phyloP scores from a whole-genome alignment of 169 alveolate genomes.

The Theileria parva region DNA sequence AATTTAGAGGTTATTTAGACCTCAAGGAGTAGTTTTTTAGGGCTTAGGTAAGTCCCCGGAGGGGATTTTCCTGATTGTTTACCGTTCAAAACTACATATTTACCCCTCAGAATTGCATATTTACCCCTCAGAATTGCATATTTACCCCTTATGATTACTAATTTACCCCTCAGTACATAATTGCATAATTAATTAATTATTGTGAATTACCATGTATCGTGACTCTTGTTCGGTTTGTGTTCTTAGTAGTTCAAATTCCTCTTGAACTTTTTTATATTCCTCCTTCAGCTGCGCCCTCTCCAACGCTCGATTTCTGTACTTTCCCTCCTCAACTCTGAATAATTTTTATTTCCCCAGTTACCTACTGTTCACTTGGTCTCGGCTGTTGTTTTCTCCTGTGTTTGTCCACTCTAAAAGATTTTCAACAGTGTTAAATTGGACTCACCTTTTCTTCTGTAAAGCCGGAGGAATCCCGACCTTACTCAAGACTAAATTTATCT shows the following conservation, averaged over 20 bases:
- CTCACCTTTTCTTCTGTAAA: constrained; percentile 6
- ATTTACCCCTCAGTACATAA: background rate
- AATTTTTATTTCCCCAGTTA: no score
- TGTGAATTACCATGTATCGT: constrained; percentile 53
- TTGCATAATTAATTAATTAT: background rate
- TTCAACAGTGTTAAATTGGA: background rate
- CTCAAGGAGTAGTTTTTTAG: no score
- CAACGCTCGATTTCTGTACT: constrained; percentile 53
- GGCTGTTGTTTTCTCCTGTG: no score
- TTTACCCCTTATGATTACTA: no score
- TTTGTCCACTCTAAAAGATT: no score
- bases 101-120: no score
- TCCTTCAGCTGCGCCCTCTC: constrained; percentile 58
- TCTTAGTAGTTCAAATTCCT: constrained; percentile 41
- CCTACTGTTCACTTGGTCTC: no score
- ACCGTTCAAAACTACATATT: no score
- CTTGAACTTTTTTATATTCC: constrained; percentile 46
- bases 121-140: no score
- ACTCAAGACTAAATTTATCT: background rate
- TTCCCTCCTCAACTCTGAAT: background rate
- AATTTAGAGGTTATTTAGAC: no score
- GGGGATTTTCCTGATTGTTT: no score
- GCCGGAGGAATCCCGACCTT: constrained; percentile 3
- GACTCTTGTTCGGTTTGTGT: constrained; percentile 62
- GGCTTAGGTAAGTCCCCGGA: no score